phyloP scores from a whole-genome alignment of 1,284 basidiomycete species.

The Melampsora allii-populina region DNA sequence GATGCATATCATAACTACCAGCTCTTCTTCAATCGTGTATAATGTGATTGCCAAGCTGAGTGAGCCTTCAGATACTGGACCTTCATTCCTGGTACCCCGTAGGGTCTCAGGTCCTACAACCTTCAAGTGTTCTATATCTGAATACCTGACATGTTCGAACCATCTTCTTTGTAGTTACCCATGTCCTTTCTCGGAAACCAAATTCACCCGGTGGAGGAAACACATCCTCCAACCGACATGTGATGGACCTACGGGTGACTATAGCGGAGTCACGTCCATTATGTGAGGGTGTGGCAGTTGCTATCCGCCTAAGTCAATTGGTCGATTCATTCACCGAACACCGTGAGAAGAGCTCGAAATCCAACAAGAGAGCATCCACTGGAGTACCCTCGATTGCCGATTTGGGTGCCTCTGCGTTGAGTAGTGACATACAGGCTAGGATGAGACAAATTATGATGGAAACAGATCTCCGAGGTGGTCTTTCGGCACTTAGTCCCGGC shows the following conservation, averaged over 20 bases:
- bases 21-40: slow-evolving; percentile 27
- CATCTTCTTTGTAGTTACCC: slow-evolving; percentile 12
- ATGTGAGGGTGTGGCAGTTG: slow-evolving; percentile 35
- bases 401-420: slow-evolving; percentile 20
- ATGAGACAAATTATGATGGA: slow-evolving; percentile 23
- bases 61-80: slow-evolving; percentile 5
- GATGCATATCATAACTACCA: slow-evolving; percentile 35
- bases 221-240: slow-evolving; percentile 20
- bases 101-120: too few species aligned
- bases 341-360: slow-evolving; percentile 19
- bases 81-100: not conserved
- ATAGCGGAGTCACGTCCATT: slow-evolving; percentile 37
- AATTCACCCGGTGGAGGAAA: slow-evolving; percentile 6
- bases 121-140: not conserved
- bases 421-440: slow-evolving; percentile 5
- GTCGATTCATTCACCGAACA: slow-evolving; percentile 12
- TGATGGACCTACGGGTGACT: slow-evolving; percentile 37
- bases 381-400: slow-evolving; percentile 20
- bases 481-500: not conserved
- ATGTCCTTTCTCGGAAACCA: slow-evolving; percentile 28
- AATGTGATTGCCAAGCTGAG: slow-evolving; percentile 32
- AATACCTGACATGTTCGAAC: not conserved
- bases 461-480: slow-evolving; percentile 6
- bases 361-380: slow-evolving; percentile 10
- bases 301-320: slow-evolving; percentile 16